phyloP scores from a whole-genome alignment of 805 yeast species.

The Barnettozyma siamensis region DNA sequence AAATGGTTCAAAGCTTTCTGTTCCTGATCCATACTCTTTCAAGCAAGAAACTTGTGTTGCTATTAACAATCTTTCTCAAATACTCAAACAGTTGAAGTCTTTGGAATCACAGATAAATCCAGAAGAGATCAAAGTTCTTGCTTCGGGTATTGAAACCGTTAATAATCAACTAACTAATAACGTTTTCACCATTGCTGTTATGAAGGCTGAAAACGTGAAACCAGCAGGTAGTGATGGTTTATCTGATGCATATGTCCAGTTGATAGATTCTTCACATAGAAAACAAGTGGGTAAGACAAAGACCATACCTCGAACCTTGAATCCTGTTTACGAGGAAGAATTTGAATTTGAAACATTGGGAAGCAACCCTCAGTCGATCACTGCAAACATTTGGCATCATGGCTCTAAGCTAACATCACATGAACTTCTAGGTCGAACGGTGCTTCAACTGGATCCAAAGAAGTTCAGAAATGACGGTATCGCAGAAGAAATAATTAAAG shows the following conservation, averaged over 20 bases:
- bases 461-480: constrained; percentile 62
- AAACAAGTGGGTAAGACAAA: constrained; percentile 65
- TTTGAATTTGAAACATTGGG: constrained; percentile 50
- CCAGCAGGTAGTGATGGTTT: constrained; percentile 41
- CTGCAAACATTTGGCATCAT: constrained; percentile 70
- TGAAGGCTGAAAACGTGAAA: constrained; percentile 57
- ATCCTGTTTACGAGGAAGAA: constrained; percentile 86
- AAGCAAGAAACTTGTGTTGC: constrained; percentile 63
- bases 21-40: constrained; percentile 53
- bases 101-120: constrained; percentile 56
- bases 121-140: constrained; percentile 39
- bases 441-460: constrained; percentile 54
- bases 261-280: constrained; percentile 50
- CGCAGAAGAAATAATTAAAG: constrained; percentile 53
- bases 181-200: constrained; percentile 57
- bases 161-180: constrained; percentile 33
- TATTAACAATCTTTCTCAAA: constrained; percentile 58
- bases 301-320: constrained; percentile 49
- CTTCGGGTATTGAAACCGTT: constrained; percentile 29
- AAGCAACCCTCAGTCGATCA: constrained; percentile 39
- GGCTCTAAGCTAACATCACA: constrained; percentile 42
- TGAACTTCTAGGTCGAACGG: constrained; percentile 60
- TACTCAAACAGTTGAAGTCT: constrained; percentile 41
- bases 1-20: constrained; percentile 30
- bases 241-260: constrained; percentile 54